Evolutionary conservation across 495 filamentous ascomycete genomes (phyloP).

Genomic region (Penicillium ucsense): DNA sequence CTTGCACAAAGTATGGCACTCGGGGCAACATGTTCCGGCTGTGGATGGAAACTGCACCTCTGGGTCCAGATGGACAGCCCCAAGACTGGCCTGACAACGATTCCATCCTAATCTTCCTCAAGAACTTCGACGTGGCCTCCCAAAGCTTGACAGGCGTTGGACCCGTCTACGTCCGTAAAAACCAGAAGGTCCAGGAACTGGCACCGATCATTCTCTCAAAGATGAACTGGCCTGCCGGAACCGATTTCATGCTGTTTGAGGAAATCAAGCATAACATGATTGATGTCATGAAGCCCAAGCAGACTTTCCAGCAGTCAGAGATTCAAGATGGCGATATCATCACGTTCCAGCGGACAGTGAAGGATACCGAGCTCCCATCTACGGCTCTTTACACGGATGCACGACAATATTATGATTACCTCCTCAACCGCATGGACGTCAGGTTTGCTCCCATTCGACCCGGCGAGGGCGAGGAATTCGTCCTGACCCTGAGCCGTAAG

Average conservation of each 20-base stretch:
- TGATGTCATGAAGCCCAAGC: conserved; percentile 83
- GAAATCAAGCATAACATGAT: conserved; percentile 99
- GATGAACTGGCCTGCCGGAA: conserved; percentile 74
- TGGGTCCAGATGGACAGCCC: conserved; percentile 54
- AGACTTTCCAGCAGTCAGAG: conserved; percentile 78
- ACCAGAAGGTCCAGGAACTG: conserved; percentile 81
- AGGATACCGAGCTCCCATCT: conserved; percentile 48
- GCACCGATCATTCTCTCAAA: conserved; percentile 65
- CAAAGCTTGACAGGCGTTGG: conserved; percentile 69
- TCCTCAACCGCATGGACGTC: conserved; percentile 72
- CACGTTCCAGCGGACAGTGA: conserved; percentile 68
- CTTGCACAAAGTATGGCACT: conserved; percentile 55
- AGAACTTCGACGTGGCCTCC: conserved; percentile 71
- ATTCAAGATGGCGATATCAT: conserved; percentile 97
- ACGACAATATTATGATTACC: conserved; percentile 81
- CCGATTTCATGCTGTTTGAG: conserved; percentile 67
- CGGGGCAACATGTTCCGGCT: conserved; percentile 67
- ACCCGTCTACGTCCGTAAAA: conserved; percentile 76
- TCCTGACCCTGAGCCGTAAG: conserved; percentile 68
- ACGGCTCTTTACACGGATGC: conserved; percentile 53
- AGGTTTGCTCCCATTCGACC: conserved; percentile 31
- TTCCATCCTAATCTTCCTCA: conserved; percentile 79
- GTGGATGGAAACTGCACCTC: conserved; percentile 71
- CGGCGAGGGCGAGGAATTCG: conserved; percentile 48
- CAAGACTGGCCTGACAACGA: conserved; percentile 54